Conservation (phyloP, 2,329 filamentous ascomycete species). For the Fusarium phyllophilum region DNA sequence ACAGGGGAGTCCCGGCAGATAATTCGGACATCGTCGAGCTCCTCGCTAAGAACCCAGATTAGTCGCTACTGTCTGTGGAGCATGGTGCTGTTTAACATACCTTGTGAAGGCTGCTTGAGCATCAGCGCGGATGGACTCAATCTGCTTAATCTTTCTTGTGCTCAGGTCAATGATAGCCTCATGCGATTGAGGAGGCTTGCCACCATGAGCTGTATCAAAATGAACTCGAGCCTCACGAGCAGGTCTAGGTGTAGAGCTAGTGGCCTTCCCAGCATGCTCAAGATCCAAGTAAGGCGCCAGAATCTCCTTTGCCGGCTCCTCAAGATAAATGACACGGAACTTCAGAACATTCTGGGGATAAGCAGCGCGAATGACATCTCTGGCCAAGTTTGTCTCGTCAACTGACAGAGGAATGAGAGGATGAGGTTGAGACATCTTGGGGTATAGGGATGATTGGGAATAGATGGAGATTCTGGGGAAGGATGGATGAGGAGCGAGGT, state of each 20-base stretch:
- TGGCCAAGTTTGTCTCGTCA: background rate
- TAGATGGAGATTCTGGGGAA: background rate
- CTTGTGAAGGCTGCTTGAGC: background rate
- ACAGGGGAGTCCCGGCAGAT: background rate
- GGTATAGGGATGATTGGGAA: too few relatives aligned
- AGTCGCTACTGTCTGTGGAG: background rate
- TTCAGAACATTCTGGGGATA: background rate
- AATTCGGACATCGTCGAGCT: background rate
- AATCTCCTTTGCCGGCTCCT: background rate
- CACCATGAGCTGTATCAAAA: background rate
- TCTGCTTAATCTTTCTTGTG: background rate
- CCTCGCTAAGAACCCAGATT: background rate
- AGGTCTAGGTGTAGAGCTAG: background rate
- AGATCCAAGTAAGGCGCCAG: background rate
- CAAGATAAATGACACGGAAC: background rate
- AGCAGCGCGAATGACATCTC: background rate
- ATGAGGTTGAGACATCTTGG: background rate
- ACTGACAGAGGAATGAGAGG: background rate
- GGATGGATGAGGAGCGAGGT: fast-evolving
- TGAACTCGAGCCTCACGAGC: background rate
- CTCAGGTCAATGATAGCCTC: fast-evolving
- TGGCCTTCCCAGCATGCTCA: background rate
- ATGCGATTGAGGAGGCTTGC: background rate
- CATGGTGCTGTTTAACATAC: background rate
- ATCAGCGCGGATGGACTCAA: background rate